Percentiles rank a stretch among this genome's conserved stretches.
Evolutionary conservation across 2,329 filamentous ascomycete species (phyloP).

Genomic region (Colletotrichum sp.): DNA sequence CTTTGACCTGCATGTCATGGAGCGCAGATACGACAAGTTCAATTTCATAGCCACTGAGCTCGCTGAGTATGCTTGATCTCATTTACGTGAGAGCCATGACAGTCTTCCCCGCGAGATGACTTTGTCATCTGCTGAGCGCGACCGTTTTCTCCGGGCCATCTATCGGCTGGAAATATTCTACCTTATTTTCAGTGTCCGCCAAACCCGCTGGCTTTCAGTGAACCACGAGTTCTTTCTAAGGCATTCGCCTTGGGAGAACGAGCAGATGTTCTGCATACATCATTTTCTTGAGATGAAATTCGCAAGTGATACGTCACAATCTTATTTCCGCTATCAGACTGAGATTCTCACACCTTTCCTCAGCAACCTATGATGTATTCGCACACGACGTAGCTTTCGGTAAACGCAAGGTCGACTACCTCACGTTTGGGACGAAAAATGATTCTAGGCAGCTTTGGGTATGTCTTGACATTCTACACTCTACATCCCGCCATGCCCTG

Average conservation of each 20-base stretch:
- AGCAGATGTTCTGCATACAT: neutral
- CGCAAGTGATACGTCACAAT: rapidly evolving
- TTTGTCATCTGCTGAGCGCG: neutral
- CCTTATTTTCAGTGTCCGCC: no score
- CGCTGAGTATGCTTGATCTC: neutral
- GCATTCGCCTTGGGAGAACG: neutral
- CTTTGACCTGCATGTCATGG: neutral
- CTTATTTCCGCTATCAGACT: neutral
- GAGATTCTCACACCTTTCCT: neutral
- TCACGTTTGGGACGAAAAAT: rapidly evolving
- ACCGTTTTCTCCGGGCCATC: neutral
- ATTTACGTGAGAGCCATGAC: rapidly evolving
- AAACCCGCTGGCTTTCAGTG: no score
- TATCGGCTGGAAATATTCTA: neutral
- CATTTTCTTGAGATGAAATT: neutral
- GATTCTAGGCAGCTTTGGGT: neutral
- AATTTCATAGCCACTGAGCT: rapidly evolving
- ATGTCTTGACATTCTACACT: rapidly evolving
- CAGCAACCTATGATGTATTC: neutral
- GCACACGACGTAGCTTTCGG: neutral
- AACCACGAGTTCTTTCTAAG: neutral
- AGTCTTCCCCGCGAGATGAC: rapidly evolving
- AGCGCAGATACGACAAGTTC: neutral
- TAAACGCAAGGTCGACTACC: neutral
- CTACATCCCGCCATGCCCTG: neutral